Evolutionary conservation across 208 protist genomes (phyloP), one percentile per base, ranked within the genome.

Genomic region (Leishmania arabica): DNA sequence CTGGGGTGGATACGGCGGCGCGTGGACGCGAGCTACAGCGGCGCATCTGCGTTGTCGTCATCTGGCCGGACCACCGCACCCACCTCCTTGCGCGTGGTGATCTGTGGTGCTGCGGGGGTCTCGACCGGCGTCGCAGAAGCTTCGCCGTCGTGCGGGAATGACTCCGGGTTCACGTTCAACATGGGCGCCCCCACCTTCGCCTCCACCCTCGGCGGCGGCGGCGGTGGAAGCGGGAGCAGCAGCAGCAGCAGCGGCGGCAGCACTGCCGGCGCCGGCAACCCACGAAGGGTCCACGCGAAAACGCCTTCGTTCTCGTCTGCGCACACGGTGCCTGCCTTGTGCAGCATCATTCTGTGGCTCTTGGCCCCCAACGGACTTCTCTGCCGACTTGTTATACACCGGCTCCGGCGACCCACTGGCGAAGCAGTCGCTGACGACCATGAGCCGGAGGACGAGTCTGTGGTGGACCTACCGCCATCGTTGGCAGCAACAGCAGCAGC

Each of bases 341-440:
- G 80, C 65, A 49, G 76, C 19, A 6, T 88, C 40, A 34, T 88
- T 1, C 71, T 88, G 31, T 88, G 84, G 84, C 51, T 88, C 37
- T 75, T 88, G 47, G 17, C 82, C 0, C 84, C 84, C 1, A 88
- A 88, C 54, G 84, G 84, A 0, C 34, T 84, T 19, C 53, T 88
- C 19, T 66, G 54, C 27, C 76, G 84, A 27, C 49, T 79, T 42
- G 47, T 81, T 3, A 72, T 77, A 1, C 69, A 66, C 45, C 76
- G 64, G 45, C 45, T 54, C 64, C 40, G 62, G 37, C 34, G 47
- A 21, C 60, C 42, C 6, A 2, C 21, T 15, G 3, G 2, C 13
- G n/a, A 69, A 40, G 21, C 64, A 24, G 40, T 8, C 8, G 27
- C 19, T 9, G 68, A 31, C 7, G 68, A 31, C 2, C 49, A 27